A percentile compares a stretch with the other conserved stretches of the same genome.
phyloP scores from a whole-genome alignment of 2,329 filamentous ascomycete species.

The Cladosporium cucumerinum region DNA sequence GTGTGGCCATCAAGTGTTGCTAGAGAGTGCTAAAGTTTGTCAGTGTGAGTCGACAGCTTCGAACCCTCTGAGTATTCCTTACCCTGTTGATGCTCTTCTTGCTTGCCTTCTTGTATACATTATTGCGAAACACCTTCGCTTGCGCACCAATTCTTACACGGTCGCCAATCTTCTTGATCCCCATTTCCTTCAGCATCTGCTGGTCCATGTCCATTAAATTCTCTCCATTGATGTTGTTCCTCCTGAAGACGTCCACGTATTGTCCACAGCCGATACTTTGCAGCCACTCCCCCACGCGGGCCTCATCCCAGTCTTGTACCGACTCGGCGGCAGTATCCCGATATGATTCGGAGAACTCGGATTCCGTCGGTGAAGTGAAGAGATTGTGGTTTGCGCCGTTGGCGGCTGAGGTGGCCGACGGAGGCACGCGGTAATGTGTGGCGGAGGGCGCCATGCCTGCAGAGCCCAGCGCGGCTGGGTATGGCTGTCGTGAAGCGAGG shows the following conservation, averaged over 20 bases:
- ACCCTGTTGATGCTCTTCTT: constrained; percentile 75
- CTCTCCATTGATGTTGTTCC: constrained; percentile 95
- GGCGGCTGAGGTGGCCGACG: constrained; percentile 18
- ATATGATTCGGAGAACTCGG: constrained; percentile 77
- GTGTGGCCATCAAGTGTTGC: constrained; percentile 69
- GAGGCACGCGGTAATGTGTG: constrained; percentile 27
- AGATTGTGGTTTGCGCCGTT: constrained; percentile 43
- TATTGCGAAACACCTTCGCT: constrained; percentile 49
- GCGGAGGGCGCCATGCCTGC: constrained; percentile 24
- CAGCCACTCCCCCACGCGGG: constrained; percentile 86
- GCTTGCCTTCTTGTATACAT: constrained; percentile 48
- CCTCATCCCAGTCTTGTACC: constrained; percentile 76
- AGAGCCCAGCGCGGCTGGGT: constrained; percentile 50
- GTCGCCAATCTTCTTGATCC: constrained; percentile 96
- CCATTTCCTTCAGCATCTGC: constrained; percentile 93
- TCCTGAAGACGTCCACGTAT: constrained; percentile 84
- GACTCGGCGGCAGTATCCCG: constrained; percentile 45
- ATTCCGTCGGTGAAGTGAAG: constrained; percentile 83
- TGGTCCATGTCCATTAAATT: constrained; percentile 97
- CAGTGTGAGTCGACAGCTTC: constrained; percentile 18
- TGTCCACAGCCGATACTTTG: constrained; percentile 87
- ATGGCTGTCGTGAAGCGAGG: constrained; percentile 72
- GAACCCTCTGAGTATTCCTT: constrained; percentile 36
- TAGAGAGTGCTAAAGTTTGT: constrained; percentile 68
- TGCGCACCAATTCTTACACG: constrained; percentile 71